A percentile compares a stretch with the other conserved stretches of the same genome.
phyloP scores from a whole-genome alignment of 768 basidiomycete genomes.

The Collybia mongolica region DNA sequence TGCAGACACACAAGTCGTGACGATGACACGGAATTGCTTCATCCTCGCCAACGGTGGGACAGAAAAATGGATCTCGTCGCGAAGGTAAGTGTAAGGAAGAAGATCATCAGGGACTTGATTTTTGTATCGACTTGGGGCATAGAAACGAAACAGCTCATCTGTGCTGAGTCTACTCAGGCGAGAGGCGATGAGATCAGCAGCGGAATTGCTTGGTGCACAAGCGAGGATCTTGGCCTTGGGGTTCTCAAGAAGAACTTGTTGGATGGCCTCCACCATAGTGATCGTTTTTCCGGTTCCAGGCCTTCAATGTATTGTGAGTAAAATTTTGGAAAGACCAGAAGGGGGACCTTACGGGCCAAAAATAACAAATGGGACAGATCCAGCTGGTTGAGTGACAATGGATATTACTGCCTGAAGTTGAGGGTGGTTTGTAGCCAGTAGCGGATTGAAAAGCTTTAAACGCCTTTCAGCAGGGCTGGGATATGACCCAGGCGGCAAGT shows the following conservation, averaged over 20 bases:
- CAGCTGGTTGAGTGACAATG: constrained; percentile 40
- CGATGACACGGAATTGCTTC: constrained; percentile 50
- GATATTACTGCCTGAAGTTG: constrained; percentile 50
- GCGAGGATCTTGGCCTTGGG: constrained; percentile 48
- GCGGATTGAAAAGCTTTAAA: constrained; percentile 34
- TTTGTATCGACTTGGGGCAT: constrained; percentile 49
- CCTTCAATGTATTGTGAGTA: constrained; percentile 23
- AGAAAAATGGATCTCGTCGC: constrained; percentile 35
- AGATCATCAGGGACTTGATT: constrained; percentile 45
- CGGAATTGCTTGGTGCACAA: constrained; percentile 66
- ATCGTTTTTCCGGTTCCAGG: constrained; percentile 71
- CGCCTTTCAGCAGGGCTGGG: constrained; percentile 10
- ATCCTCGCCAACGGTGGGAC: constrained; percentile 36
- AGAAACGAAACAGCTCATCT: constrained; percentile 52
- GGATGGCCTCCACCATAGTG: constrained; percentile 59
- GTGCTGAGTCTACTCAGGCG: constrained; percentile 33
- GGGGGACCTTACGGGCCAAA: constrained; percentile 55
- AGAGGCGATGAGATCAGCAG: constrained; percentile 57
- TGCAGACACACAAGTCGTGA: constrained; percentile 65
- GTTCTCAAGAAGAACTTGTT: constrained; percentile 41
- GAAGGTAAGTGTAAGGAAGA: constrained; percentile 30
- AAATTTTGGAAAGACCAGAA: neutral
- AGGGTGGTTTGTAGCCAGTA: constrained; percentile 42
- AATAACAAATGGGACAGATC: constrained; percentile 54
- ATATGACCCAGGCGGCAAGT: constrained; percentile 19